Conservation (phyloP, 805 yeast genomes). For the Teunomyces kruisii region DNA sequence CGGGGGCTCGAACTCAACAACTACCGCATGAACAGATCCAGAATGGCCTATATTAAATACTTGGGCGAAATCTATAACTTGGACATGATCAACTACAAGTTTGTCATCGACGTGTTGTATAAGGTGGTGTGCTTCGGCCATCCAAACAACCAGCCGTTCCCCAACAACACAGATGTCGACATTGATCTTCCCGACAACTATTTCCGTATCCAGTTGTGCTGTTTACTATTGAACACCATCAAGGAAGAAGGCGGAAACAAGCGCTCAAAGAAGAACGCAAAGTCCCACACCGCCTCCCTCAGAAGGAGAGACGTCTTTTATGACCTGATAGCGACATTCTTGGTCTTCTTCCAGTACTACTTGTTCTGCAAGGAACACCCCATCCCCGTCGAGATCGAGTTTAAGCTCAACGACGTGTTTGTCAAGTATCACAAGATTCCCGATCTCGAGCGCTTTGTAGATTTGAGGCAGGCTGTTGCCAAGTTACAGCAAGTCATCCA, state of each 20-base stretch:
- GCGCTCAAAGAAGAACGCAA: constrained; percentile 1
- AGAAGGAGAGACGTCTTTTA: background rate
- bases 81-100: constrained; percentile 44
- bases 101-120: constrained; percentile 53
- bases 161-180: constrained; percentile 44
- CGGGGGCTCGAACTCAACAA: constrained; percentile 66
- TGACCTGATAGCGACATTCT: constrained; percentile 28
- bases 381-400: constrained; percentile 61
- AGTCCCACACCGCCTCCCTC: constrained; percentile 3
- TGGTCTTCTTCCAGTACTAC: constrained; percentile 72
- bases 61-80: constrained; percentile 56
- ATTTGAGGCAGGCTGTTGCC: constrained; percentile 43
- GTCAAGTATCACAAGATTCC: constrained; percentile 25
- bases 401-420: constrained; percentile 48
- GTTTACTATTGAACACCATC: constrained; percentile 24
- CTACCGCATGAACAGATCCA: constrained; percentile 54
- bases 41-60: constrained; percentile 62
- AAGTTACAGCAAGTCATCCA: constrained; percentile 33
- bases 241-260: constrained; percentile 9
- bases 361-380: constrained; percentile 59
- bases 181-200: constrained; percentile 68
- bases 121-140: constrained; percentile 66
- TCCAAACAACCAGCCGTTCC: constrained; percentile 52
- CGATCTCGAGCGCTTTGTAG: constrained; percentile 34
- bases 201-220: constrained; percentile 62